phyloP scores from a whole-genome alignment of 805 yeast genomes.

The Candida alai region DNA sequence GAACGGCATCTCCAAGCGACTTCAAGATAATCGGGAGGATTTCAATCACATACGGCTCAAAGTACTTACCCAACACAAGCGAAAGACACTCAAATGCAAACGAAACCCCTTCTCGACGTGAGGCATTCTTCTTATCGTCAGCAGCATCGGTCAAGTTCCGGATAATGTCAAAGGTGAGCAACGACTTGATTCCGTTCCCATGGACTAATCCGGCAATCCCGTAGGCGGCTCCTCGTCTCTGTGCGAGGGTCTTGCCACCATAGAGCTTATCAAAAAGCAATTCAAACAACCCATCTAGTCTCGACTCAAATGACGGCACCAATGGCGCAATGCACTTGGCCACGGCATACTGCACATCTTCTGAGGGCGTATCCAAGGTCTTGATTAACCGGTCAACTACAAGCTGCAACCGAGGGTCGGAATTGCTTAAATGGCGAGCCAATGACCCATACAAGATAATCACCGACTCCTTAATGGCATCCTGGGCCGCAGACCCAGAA shows the following conservation, averaged over 20 bases:
- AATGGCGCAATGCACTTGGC: conserved; percentile 84
- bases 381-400: conserved; percentile 67
- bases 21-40: conserved; percentile 76
- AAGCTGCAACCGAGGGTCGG: conserved; percentile 61
- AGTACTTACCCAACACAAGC: conserved; percentile 63
- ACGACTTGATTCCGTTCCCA: conserved; percentile 80
- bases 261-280: conserved; percentile 58
- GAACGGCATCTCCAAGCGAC: conserved; percentile 77
- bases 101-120: conserved; percentile 82
- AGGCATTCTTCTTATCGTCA: conserved; percentile 76
- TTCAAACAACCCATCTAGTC: conserved; percentile 54
- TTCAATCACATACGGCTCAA: conserved; percentile 94
- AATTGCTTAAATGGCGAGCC: conserved; percentile 72
- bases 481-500: conserved; percentile 47
- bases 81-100: conserved; percentile 84
- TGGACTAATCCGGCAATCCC: conserved; percentile 92
- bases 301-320: conserved; percentile 52
- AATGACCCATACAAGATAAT: conserved; percentile 87
- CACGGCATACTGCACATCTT: conserved; percentile 84
- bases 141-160: conserved; percentile 75
- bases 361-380: conserved; percentile 84
- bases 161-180: conserved; percentile 73
- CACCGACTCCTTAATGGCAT: conserved; percentile 68
- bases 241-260: conserved; percentile 42
- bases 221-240: conserved; percentile 92